Evolutionary conservation across 2,329 filamentous ascomycete genomes (phyloP).

Genomic region (Macrophomina tecta): DNA sequence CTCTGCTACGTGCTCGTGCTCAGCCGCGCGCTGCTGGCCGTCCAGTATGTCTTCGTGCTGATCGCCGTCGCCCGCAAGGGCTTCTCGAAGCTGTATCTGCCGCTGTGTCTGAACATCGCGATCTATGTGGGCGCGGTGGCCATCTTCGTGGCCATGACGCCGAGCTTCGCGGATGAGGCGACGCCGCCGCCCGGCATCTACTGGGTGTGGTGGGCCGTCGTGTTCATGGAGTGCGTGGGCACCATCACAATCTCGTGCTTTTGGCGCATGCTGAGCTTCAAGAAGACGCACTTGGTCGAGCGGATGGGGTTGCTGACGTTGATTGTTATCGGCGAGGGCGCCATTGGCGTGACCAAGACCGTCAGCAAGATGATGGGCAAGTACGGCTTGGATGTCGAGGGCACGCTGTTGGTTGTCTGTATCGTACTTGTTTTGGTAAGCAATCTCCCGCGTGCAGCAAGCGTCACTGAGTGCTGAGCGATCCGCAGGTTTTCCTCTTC

Average conservation of each 20-base stretch:
- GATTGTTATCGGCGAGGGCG: constrained; percentile 70
- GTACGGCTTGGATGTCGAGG: constrained; percentile 41
- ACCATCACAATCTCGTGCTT: constrained; percentile 61
- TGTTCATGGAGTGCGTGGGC: constrained; percentile 58
- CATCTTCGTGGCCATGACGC: constrained; percentile 44
- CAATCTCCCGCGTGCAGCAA: neutral
- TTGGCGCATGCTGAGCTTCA: constrained; percentile 65
- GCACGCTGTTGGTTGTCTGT: constrained; percentile 44
- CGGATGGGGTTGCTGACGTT: constrained; percentile 68
- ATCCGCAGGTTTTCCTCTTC: constrained; percentile 60
- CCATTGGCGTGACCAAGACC: constrained; percentile 65
- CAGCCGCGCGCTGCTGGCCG: constrained; percentile 39
- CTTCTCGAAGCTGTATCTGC: constrained; percentile 43
- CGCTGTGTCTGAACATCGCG: constrained; percentile 39
- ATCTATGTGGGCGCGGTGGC: constrained; percentile 38
- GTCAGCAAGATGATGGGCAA: constrained; percentile 52
- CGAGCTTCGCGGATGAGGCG: constrained; percentile 37
- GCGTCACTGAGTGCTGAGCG: neutral
- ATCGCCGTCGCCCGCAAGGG: constrained; percentile 37
- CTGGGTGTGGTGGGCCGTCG: constrained; percentile 50
- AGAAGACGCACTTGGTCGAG: constrained; percentile 67
- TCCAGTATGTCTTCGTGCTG: constrained; percentile 43
- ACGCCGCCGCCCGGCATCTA: constrained; percentile 36
- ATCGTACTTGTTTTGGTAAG: constrained; percentile 44
- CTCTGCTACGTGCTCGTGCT: constrained; percentile 45